Evolutionary conservation across 495 filamentous ascomycete genomes (phyloP), one percentile per base, ranked within the genome.

Genomic region (Cairneyella variabilis): DNA sequence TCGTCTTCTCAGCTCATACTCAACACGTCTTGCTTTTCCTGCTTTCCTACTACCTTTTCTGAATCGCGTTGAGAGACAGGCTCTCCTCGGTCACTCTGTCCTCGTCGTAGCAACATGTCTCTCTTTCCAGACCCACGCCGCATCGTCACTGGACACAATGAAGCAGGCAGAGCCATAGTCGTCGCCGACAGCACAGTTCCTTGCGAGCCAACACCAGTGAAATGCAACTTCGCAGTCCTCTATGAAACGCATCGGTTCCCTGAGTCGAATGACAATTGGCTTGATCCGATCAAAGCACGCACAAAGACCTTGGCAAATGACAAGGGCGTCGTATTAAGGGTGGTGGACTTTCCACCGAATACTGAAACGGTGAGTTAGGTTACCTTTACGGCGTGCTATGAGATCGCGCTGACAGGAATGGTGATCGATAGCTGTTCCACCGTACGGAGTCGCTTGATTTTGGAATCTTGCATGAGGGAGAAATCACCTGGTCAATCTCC

Each of bases 401-500:
- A 12, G 40, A 16, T 2, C 30, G n/a, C n/a, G n/a, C n/a, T n/a
- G n/a, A n/a, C n/a, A n/a, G n/a, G n/a, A n/a, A n/a, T n/a, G n/a
- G n/a, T n/a, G n/a, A n/a, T n/a, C n/a, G n/a, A n/a, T n/a, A 11
- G 16, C 40, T 22, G 16, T 78, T 91, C 76, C 88, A 91, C 54
- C 76, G 87, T 1, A 89, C 88, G 3, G 73, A 83, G 62, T 83
- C 77, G 18, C 65, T 92, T 4, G 88, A 92, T 54, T 90, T 85
- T 47, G 86, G 86, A 1, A 75, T 89, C 53, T 77, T 92, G 22
- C 48, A 91, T 10, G 86, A 90, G 64, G 88, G 88, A 0, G 65
- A 78, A 61, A 61, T 85, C n/a, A 34, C 30, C 14, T 34, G 30
- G 30, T 34, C 8, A 34, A 34, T 34, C 14, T 34, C 30, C 8